Evolutionary conservation across 345 rosid genomes (phyloP).

Genomic region (Ricinus communis): DNA sequence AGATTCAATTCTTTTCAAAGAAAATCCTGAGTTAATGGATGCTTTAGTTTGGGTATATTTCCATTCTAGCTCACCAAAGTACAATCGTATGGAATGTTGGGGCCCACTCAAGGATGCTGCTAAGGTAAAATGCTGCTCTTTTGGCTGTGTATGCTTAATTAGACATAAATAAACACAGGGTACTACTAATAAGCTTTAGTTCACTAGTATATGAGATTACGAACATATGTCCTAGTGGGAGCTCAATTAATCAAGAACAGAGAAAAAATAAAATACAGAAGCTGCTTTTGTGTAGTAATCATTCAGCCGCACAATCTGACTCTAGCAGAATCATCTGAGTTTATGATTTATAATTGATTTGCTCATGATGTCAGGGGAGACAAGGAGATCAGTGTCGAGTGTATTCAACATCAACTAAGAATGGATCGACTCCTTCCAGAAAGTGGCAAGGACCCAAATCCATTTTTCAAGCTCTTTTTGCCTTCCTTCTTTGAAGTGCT

Average conservation of each 20-base stretch:
- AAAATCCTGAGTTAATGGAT: constrained; percentile 69
- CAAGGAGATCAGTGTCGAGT: constrained; percentile 45
- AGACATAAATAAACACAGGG: not conserved
- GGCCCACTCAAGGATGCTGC: constrained; percentile 81
- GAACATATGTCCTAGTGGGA: too few species aligned
- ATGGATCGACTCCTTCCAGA: constrained; percentile 30
- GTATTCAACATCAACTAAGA: constrained; percentile 36
- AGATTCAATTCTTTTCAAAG: constrained; percentile 67
- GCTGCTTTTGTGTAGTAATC: too few species aligned
- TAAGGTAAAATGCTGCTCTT: constrained; percentile 34
- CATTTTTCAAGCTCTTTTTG: constrained; percentile 67
- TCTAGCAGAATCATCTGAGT: too few species aligned
- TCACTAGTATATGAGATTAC: too few species aligned
- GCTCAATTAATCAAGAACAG: too few species aligned
- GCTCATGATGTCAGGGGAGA: constrained; percentile 42
- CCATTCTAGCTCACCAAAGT: constrained; percentile 67
- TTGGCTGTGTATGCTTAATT: not conserved
- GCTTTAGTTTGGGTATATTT: constrained; percentile 78
- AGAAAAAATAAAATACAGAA: too few species aligned
- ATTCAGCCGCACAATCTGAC: too few species aligned
- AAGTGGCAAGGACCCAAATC: constrained; percentile 52
- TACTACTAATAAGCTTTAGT: too few species aligned
- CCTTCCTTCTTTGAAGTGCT: constrained; percentile 64
- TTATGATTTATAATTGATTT: not conserved
- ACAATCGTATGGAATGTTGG: constrained; percentile 80